Base-by-base conservation (phyloP, 2,329 filamentous ascomycete genomes). In the Pestalotiopsis sp. region DNA sequence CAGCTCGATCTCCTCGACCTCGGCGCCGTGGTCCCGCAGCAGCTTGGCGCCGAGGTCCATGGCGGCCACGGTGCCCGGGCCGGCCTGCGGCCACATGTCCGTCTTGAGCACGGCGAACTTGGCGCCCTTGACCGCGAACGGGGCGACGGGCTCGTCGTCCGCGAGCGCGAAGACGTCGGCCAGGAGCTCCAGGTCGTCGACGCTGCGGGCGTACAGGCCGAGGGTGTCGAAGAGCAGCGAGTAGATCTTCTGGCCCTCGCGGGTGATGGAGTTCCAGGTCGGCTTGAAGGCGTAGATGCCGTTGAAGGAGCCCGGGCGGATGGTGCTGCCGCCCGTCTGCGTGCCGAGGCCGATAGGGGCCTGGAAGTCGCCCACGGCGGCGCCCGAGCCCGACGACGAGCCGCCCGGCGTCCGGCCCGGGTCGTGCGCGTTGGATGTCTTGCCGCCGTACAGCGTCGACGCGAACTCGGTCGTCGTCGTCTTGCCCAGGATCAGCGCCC, bases 401-500 rank as follows among this genome's bases (percentile, higher is more conserved):
- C 90, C 90, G 0, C 90, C 90, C 0, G 90, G 90, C 0, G 90
- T 92, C 4, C 91, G 84, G 0, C 82, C 83, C 1, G 80, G 75
- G 74, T 92, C 89, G 71, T 93, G 92, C 0, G 90, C 88, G 73
- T 92, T 92, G 3, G 77, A 74, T 1, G 88, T 89, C 64, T 81
- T 81, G 1, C 85, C 81, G 0, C 88, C 88, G 14, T 80, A 76
- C 1, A 81, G 82, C 0, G 83, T 87, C 2, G 86, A 84, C 0
- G 89, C 88, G 71, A 92, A 91, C 72, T 91, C 88, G 0, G 90
- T 89, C 0, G 89, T 92, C 0, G 84, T 87, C 0, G 86, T 88
- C 72, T 89, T 87, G 26, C 84, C 81, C 10, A 90, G 78, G n/a
- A 91, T 83, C 11, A 90, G 76, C 2, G 86, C 88, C 0, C 88